Evolutionary conservation across 257 asterid species (phyloP), one percentile per base, ranked within the genome.

Genomic region (Striga asiatica): DNA sequence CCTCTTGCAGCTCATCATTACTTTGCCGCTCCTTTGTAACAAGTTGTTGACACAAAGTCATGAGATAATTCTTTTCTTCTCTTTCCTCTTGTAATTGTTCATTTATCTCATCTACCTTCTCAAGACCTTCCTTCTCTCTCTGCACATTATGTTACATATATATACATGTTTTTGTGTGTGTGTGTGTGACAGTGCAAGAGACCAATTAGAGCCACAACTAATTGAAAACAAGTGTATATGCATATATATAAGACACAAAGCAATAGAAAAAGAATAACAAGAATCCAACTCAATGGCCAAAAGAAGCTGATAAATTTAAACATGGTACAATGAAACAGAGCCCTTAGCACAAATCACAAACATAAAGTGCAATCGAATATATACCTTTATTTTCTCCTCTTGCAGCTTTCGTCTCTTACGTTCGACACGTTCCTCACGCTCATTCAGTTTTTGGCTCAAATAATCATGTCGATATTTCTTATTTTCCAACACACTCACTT

Each of bases 401-500:
- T 39, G 18, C 2, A 39, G 16, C 14, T 39, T 39, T 19, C 7
- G 46, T 39, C 46, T 39, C 18, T 39, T 19, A 13, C 2, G 16
- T 11, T 35, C 35, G 22, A 10, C 5, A 11, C 35, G 22, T 0
- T 7, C 19, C 50, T 55, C 50, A 6, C 50, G 61, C 50, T 21
- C 38, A 13, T 21, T 35, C 50, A 55, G 61, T 29, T 55, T 49
- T 12, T 55, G 8, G 28, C 34, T 37, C 49, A 48, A 22, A 35
- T 20, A 55, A 55, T 37, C n/a, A 55, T 34, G 61, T 5, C 49
- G 20, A 6, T 14, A 49, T 27, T 25, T 55, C 29, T 55, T 55
- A 0, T 22, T 55, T 17, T 55, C 50, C 50, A 38, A n/a, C 49
- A 55, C 38, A 12, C 38, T 45, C 13, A 20, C 14, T 20, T 55